Base-by-base conservation (phyloP, 345 rosid species). In the Bruguiera sexangula region DNA sequence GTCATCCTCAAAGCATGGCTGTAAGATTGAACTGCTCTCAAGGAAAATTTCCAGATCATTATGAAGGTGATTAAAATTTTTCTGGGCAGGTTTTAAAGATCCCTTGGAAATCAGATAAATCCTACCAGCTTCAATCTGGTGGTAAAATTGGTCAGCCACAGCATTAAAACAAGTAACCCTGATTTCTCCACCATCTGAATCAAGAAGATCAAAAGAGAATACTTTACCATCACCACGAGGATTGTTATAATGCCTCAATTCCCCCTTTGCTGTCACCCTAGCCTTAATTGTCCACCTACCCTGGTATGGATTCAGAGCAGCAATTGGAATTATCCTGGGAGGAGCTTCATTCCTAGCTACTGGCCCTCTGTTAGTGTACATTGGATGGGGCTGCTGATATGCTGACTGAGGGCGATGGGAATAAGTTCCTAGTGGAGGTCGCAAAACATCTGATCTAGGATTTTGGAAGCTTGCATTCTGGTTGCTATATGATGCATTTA, bases 261-360 rank as follows among this genome's bases (percentile, higher is more conserved):
- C 96, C 48, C 81, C 87, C 76, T 95, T 95, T 63, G 83, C 76
- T 9, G 97, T 87, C 72, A 92, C 99, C 63, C 97, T 86, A 16
- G 96, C 99, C 86, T 88, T 94, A 58, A 94, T 84, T 7, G 96
- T 87, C 99, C 99, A 92, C 79, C 90, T 79, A 31, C 89, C 86
- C 76, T 82, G 92, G 76, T 94, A 94, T n/a, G 97, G 97, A 81
- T 89, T 89, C 60, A 94, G 79, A 43, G 96, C 89, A 79, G 88
- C 75, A 52, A 94, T 88, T 1, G 99, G 99, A 78, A 86, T 69
- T 65, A 86, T 80, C 82, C 87, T 87, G 0, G 87, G 80, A 19
- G 89, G 83, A 71, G 90, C 90, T 72, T 89, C 96, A 31, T 80
- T 88, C 82, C 74, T 89, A 48, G 85, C 83, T 63, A 82, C 85